Evolutionary conservation across 768 basidiomycete genomes (phyloP), one percentile per base, ranked within the genome.

Genomic region (Gymnopilus dilepis): DNA sequence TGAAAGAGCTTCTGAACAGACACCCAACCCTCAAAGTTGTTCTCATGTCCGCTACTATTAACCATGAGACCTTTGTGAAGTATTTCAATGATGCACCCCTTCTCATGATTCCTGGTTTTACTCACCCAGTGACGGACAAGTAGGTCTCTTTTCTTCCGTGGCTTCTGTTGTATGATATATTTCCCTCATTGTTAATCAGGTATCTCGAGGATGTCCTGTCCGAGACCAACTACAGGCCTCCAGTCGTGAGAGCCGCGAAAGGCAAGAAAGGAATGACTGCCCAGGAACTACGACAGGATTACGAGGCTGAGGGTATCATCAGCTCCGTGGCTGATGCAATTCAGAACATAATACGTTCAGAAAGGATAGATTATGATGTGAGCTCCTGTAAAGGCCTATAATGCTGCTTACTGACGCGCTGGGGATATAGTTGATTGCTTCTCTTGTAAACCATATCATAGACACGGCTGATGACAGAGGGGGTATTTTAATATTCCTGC

Each of bases 1-100:
- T 97, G 24, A 87, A 88, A 61, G 90, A 94, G 66, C 76, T 97
- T 13, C 73, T 97, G 45, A 77, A 78, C 62, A 80, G 72, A 19
- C 88, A 94, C 67, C 75, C 79, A 21, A 82, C 73, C 1, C 81
- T 97, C 67, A 95, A 92, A 71, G 82, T 98, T 21, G 76, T 96
- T 21, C 81, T 97, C 47, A 97, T 97, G 95, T 94, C 92, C 31
- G 96, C 96, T 4, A 98, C 96, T 0, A 96, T 97, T 74, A 96
- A 97, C 68, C 92, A 95, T 61, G 82, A 92, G 63, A 85, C 81
- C n/a, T 95, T 95, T 66, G 78, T 88, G 50, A 81, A 84, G 58
- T 98, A 98, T 72, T 97, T 97, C 70, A 73, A 85, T 52, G 81
- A 84, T 21, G 94, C 94, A 3, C 94, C 96, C 0, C 79, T 92